phyloP scores from a whole-genome alignment of 2,329 filamentous ascomycete genomes.

The Pyrenochaeta sp. region DNA sequence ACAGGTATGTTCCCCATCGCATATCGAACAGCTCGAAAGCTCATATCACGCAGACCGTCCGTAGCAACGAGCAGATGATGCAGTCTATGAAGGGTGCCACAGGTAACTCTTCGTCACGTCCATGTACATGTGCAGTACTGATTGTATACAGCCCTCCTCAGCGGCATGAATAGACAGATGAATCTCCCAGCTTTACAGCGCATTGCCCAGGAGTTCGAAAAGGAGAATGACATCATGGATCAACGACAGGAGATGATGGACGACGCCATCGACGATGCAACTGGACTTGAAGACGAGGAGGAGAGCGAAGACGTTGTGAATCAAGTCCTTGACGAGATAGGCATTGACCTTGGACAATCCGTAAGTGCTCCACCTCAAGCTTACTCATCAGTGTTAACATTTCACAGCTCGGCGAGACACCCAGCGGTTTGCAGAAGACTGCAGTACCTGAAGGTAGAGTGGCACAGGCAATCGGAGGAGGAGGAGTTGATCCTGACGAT shows the following conservation, averaged over 20 bases:
- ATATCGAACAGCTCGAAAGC: constrained; percentile 5
- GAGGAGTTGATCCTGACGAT: constrained; percentile 78
- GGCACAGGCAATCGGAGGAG: constrained; percentile 83
- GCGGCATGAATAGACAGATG: constrained; percentile 98
- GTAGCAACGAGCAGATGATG: constrained; percentile 99
- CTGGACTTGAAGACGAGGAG: constrained; percentile 88
- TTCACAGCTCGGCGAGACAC: constrained; percentile 85
- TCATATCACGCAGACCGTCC: constrained; percentile 73
- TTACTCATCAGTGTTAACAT: constrained; percentile 17
- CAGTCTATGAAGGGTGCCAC: constrained; percentile 99
- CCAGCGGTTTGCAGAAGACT: constrained; percentile 78
- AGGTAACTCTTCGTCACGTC: too few relatives aligned
- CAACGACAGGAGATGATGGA: constrained; percentile 99
- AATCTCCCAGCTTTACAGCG: constrained; percentile 93
- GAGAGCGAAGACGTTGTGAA: constrained; percentile 97
- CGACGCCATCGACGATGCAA: constrained; percentile 96
- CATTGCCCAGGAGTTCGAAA: constrained; percentile 99
- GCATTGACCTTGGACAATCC: constrained; percentile 86
- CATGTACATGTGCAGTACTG: too few relatives aligned
- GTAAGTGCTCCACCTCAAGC: constrained; percentile 62
- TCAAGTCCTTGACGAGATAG: constrained; percentile 95
- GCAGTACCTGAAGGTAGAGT: constrained; percentile 77
- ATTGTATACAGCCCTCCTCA: constrained; percentile 80
- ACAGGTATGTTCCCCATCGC: constrained; percentile 67
- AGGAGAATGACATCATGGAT: constrained; percentile 99